These are phyloP conservation scores for Penicillium flavigenum DNA, from an alignment of 495 filamentous ascomycete species.

Conservation along the genomic window DNA sequence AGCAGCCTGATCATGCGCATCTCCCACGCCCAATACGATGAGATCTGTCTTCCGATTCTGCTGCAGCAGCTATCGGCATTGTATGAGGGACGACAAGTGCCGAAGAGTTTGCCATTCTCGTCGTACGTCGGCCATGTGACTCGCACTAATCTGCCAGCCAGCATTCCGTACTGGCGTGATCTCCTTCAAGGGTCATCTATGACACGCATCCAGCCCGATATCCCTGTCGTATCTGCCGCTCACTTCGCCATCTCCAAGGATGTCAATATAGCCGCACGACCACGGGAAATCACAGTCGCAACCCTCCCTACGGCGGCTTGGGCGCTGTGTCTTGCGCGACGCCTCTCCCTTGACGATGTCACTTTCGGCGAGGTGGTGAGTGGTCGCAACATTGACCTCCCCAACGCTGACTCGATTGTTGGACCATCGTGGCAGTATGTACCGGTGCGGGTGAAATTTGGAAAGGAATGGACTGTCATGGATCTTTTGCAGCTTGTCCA, in stretches of 20 bases:
- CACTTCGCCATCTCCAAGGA: slow-evolving; percentile 29
- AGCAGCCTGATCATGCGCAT: slow-evolving; percentile 51
- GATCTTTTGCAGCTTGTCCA: slow-evolving; percentile 24
- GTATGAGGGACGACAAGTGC: slow-evolving; percentile 31
- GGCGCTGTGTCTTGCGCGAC: slow-evolving; percentile 51
- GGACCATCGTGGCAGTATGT: slow-evolving; percentile 28
- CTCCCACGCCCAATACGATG: slow-evolving; percentile 62
- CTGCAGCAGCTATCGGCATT: slow-evolving; percentile 37
- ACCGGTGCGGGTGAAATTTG: slow-evolving; percentile 23
- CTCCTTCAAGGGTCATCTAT: slow-evolving; percentile 47
- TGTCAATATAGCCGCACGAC: slow-evolving; percentile 38
- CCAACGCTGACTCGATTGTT: slow-evolving; percentile 35
- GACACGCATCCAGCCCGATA: slow-evolving; percentile 37
- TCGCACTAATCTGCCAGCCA: slow-evolving; percentile 6
- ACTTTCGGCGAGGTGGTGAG: slow-evolving; percentile 54
- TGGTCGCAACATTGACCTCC: slow-evolving; percentile 38
- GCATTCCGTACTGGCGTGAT: slow-evolving; percentile 38
- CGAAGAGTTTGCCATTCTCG: slow-evolving; percentile 41
- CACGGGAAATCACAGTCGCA: slow-evolving; percentile 47
- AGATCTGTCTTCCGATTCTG: slow-evolving; percentile 53
- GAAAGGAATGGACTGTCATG: slow-evolving; percentile 18
- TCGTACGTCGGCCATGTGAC: slow-evolving; percentile 32
- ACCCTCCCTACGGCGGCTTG: slow-evolving; percentile 55
- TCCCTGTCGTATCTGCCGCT: slow-evolving; percentile 28
- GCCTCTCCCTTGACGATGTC: slow-evolving; percentile 42